Base-by-base conservation (phyloP, 192 early-diverging fungal genomes). In the Linnemannia hyalina region DNA sequence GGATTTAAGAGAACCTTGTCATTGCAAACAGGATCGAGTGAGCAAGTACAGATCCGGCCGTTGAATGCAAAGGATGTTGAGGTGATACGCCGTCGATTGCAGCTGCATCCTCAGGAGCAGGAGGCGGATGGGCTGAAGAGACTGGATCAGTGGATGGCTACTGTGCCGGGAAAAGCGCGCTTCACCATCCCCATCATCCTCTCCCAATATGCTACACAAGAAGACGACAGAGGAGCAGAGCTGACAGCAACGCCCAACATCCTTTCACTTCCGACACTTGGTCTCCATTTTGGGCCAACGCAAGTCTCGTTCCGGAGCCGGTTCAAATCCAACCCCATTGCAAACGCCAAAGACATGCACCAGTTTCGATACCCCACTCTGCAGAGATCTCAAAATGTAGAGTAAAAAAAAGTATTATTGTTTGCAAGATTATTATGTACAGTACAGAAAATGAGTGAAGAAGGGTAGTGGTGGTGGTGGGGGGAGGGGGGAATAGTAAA, bases 111-210 rank as follows among this genome's bases (percentile, higher is more conserved):
- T 35, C 46, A 63, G 6, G 35, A 16, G 6, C 77, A 49, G 18
- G 55, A 29, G 41, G 35, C 3, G 35, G 29, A 71, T 22, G 41
- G 54, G 2, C 23, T 70, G 23, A 47, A 29, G 49, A 20, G 16
- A 23, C 38, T 86, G 36, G 22, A 81, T 16, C 29, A n/a, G 7
- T 81, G 80, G 65, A 77, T 80, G 71, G 4, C 29, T 8, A 49
- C 44, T 20, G 75, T 86, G 0, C 80, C 84, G n/a, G 54, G 52
- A 20, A 81, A 81, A 8, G 42, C 49, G 10, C 32, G 76, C 41
- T 75, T 74, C 40, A 78, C 84, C 2, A 78, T 86, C 41, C 84
- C 84, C 0, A 75, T 81, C 0, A 54, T 86, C 18, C 63, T 23
- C 26, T 47, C 7, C 6, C 57, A 38, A 32, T 35, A 8, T 1